Base-by-base conservation (phyloP, 768 basidiomycete genomes). In the Podaxis mareebaensis region DNA sequence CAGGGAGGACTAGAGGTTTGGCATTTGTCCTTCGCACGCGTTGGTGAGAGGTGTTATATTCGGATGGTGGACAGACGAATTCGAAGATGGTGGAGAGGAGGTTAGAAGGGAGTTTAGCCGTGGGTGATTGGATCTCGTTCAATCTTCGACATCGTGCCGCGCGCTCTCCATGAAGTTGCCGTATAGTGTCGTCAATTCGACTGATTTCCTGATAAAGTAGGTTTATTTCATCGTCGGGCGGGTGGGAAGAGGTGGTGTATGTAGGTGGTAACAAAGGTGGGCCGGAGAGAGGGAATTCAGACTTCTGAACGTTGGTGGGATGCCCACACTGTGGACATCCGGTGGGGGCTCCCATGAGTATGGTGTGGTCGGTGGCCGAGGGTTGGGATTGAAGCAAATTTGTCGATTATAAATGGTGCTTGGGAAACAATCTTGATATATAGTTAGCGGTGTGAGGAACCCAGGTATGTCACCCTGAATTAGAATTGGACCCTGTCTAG, bases 11-110 rank as follows among this genome's bases (percentile, higher is more conserved):
- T 6, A 61, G 39, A 6, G 60, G 28, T 20, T 61, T 53, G 20
- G 39, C 53, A 53, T 61, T 49, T 4, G 17, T 33, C 42, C 60
- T 42, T n/a, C 60, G 60, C 2, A 61, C 39, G 8, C 60, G 51
- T 53, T 61, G 52, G 26, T 61, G 60, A 15, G 60, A 61, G 11
- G 60, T 40, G 20, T 61, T 61, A 10, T 61, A 61, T 20, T 42
- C 39, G 38, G 60, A 53, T n/a, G 60, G 60, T n/a, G 60, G 60
- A n/a, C 60, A 61, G n/a, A 61, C 60, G 52, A 30, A 46, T 28
- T 42, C 22, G 17, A 61, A 61, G 24, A 61, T 61, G 15, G 51
- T 44, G 30, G 40, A 44, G 39, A 61, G 60, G 52, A 61, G 36
- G 17, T 42, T 53, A n/a, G 52, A 53, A 22, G 60, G 60, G 40